Evolutionary conservation across 768 basidiomycete species (phyloP), one percentile per base, ranked within the genome.

Genomic region (Termitomyces eurrhizus): DNA sequence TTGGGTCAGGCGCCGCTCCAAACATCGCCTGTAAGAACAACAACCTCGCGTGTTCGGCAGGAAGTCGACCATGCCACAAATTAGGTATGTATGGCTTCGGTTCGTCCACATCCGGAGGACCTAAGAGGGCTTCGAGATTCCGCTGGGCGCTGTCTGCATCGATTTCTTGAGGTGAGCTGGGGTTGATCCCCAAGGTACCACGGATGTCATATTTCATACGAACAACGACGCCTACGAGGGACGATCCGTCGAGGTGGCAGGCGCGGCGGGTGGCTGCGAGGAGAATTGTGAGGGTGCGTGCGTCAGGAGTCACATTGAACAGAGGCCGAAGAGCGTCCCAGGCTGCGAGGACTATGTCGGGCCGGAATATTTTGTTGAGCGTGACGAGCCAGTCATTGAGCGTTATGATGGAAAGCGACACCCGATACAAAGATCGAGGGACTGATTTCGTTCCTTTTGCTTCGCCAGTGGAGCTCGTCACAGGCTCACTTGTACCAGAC

Each of bases 281-380:
- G 12, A 93, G 67, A 56, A 87, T 75, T 48, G 78, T 76, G 56
- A 93, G 80, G 35, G 88, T 83, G 53, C 72, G 69, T 18, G 77
- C 69, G 50, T 88, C 82, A 0, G 87, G 87, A 3, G 74, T 69
- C 0, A 87, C 74, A 5, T 75, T 78, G 69, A 89, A 94, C 3
- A 92, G 69, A 0, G 71, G 66, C 4, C 74, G 74, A 72, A 91
- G 82, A 29, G 84, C 72, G n/a, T 87, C 84, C 88, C 89, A 93
- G 1, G 92, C 66, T 46, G 73, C 73, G 69, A 90, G 87, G 4
- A 87, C 79, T 7, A 80, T 73, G 64, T 90, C 88, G 0, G 88
- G 87, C 3, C 89, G 82, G 35, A 77, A 73, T 21, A 78, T 76
- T 24, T 77, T 77, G 29, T 77, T 75, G 45, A 92, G 75, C 0